Evolutionary conservation across 2,329 filamentous ascomycete species (phyloP).

Genomic region (Calonectria pseudoreteaudii): DNA sequence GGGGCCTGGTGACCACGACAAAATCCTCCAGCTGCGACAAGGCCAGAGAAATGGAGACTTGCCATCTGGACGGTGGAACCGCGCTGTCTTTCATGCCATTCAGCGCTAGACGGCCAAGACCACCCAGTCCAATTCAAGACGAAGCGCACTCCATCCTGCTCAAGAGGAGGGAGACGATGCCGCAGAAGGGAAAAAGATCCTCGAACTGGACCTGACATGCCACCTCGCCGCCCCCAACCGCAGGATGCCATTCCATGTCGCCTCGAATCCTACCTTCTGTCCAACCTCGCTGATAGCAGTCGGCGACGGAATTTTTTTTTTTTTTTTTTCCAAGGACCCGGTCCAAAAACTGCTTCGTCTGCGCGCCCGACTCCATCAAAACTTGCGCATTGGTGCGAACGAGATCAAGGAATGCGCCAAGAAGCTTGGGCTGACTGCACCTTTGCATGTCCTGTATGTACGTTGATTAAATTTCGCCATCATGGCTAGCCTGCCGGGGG

Average conservation of each 20-base stretch:
- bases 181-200: neutral
- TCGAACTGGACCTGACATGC: neutral
- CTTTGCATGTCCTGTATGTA: neutral
- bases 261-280: neutral
- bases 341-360: neutral
- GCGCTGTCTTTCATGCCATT: conserved; percentile 1
- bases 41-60: neutral
- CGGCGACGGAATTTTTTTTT: neutral
- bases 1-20: neutral
- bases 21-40: neutral
- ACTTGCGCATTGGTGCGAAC: neutral
- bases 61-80: conserved; percentile 2
- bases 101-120: neutral
- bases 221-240: neutral
- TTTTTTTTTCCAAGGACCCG: neutral
- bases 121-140: neutral
- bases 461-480: neutral
- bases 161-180: neutral
- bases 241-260: neutral
- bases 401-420: neutral
- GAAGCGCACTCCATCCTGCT: neutral
- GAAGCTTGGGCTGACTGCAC: neutral
- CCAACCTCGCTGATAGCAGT: neutral
- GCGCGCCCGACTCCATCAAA: neutral
- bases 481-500: neutral